These are phyloP conservation scores for Aureobasidium sp. DNA, from an alignment of 2,329 filamentous ascomycete species.

Conservation along the genomic window DNA sequence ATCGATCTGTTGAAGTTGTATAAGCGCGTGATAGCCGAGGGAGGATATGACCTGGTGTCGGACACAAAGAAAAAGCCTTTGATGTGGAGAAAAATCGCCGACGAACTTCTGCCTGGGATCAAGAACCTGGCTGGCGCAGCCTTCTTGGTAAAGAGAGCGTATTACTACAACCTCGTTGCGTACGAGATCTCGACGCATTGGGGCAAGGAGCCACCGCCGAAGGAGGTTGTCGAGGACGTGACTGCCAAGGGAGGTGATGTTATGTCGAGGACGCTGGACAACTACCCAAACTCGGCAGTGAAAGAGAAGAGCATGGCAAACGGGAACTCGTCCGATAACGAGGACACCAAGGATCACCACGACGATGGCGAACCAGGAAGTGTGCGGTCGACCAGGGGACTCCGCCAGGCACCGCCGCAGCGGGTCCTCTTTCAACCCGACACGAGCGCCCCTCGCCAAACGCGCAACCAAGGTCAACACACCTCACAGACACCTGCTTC, in stretches of 20 bases:
- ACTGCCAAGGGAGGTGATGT: conserved; percentile 74
- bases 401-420: conserved; percentile 77
- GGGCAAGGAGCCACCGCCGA: conserved; percentile 72
- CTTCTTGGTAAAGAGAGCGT: conserved; percentile 77
- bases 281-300: conserved; percentile 49
- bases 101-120: conserved; percentile 65
- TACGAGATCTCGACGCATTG: conserved; percentile 77
- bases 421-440: conserved; percentile 80
- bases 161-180: conserved; percentile 81
- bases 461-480: conserved; percentile 39
- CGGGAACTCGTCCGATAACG: conserved; percentile 47
- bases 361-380: conserved; percentile 41
- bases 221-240: conserved; percentile 73
- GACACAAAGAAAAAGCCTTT: conserved; percentile 65
- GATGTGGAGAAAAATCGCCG: conserved; percentile 72
- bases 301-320: conserved; percentile 39
- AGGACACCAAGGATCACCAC: conserved; percentile 40
- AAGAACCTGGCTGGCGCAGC: conserved; percentile 73
- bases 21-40: conserved; percentile 64
- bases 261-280: conserved; percentile 70
- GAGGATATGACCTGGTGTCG: conserved; percentile 74
- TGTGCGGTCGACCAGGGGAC: conserved; percentile 27
- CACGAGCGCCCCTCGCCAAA: conserved; percentile 54
- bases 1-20: conserved; percentile 73
- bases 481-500: conserved; percentile 28